Evolutionary conservation across 352 stramenopile genomes (phyloP).

Genomic region (Plasmopara viticola): DNA sequence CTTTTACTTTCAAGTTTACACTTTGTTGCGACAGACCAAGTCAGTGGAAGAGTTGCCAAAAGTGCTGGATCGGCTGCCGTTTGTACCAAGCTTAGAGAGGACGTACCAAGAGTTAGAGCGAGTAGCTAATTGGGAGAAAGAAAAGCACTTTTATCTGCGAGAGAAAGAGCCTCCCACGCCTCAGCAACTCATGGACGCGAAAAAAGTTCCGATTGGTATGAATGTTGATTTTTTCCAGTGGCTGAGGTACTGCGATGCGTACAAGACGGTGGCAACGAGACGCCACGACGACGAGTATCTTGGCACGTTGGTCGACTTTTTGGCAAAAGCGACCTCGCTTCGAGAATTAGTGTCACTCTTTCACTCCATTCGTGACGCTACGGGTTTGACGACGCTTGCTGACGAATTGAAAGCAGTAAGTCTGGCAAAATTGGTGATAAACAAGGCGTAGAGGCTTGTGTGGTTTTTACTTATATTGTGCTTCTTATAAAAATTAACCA

Average conservation of each 20-base stretch:
- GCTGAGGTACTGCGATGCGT: not conserved
- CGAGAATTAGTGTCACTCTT: too few species aligned
- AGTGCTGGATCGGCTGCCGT: not conserved
- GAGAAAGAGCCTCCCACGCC: not conserved
- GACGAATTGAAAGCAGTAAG: too few species aligned
- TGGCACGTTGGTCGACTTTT: not conserved
- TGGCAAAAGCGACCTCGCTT: too few species aligned
- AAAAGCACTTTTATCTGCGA: not conserved
- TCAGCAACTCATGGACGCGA: not conserved
- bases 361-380: too few species aligned
- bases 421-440: too few species aligned
- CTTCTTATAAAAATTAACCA: too few species aligned
- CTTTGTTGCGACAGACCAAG: not conserved
- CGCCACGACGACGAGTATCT: not conserved
- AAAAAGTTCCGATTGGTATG: not conserved
- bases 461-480: too few species aligned
- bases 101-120: not conserved
- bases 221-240: not conserved
- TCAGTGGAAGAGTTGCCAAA: not conserved
- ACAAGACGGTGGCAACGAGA: not conserved
- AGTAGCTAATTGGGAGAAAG: not conserved
- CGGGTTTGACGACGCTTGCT: too few species aligned
- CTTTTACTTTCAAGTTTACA: not conserved
- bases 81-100: not conserved
- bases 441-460: too few species aligned